Conservation (phyloP, 169 alveolate species). For the Cystoisospora suis region DNA sequence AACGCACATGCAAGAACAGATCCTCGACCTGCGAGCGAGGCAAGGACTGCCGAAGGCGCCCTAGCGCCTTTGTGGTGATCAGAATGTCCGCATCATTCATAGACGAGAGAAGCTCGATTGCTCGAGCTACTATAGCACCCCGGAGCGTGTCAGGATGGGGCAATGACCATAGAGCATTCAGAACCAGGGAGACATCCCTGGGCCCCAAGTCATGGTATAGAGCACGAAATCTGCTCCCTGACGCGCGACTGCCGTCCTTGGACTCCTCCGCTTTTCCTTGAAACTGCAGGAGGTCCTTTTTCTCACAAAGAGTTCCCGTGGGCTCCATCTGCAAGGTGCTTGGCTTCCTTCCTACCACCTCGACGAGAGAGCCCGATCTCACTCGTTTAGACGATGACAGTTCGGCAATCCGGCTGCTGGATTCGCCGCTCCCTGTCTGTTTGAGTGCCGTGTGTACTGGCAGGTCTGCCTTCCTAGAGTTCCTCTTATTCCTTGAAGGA, state of each 20-base stretch:
- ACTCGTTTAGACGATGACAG: too few species aligned
- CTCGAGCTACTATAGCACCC: background rate
- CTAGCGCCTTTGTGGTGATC: background rate
- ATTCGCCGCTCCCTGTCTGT: too few species aligned
- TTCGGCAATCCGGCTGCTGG: too few species aligned
- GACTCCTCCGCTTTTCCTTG: background rate
- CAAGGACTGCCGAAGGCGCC: background rate
- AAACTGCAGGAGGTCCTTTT: background rate
- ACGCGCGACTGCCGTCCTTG: background rate
- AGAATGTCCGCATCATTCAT: background rate
- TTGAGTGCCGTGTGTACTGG: too few species aligned
- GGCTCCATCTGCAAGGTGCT: background rate
- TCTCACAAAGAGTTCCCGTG: background rate
- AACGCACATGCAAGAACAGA: background rate
- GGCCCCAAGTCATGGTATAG: background rate
- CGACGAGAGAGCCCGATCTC: background rate
- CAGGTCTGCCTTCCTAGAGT: too few species aligned
- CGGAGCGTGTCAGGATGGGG: conserved; percentile 1
- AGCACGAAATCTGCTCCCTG: too few species aligned
- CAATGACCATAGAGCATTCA: background rate
- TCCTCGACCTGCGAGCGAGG: background rate
- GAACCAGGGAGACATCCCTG: background rate
- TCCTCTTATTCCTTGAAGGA: too few species aligned
- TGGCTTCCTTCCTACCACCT: background rate
- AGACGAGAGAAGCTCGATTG: background rate